These are phyloP conservation scores for Yamadazyma blattariae DNA, from an alignment of 1,139 yeast species.

Conservation along the genomic window DNA sequence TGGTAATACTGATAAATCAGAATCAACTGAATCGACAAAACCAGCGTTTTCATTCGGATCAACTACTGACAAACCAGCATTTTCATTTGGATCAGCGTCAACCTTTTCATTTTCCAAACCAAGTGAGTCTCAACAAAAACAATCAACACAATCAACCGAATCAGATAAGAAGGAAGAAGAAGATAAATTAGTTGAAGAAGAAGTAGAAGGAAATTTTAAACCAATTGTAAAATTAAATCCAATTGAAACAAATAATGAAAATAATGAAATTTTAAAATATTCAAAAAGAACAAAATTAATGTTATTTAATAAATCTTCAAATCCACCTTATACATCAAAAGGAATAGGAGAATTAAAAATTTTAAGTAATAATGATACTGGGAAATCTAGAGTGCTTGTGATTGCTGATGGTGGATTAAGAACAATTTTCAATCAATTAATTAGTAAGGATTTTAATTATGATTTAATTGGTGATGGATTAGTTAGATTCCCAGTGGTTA, in stretches of 20 bases:
- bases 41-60: constrained; percentile 9
- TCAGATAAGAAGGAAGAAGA: constrained; percentile 14
- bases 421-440: constrained; percentile 65
- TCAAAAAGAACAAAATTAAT: constrained; percentile 73
- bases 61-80: constrained; percentile 4
- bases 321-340: constrained; percentile 49
- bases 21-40: constrained; percentile 3
- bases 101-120: constrained; percentile 9
- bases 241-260: constrained; percentile 74
- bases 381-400: constrained; percentile 68
- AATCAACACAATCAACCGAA: constrained; percentile 1
- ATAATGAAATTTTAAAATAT: constrained; percentile 64
- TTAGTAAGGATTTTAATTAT: constrained; percentile 53
- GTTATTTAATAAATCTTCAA: constrained; percentile 53
- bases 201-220: constrained; percentile 44
- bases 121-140: too few species aligned
- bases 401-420: constrained; percentile 89
- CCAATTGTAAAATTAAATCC: constrained; percentile 47
- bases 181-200: constrained; percentile 32
- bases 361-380: constrained; percentile 53
- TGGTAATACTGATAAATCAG: constrained; percentile 4
- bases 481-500: constrained; percentile 60
- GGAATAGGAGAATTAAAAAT: constrained; percentile 86
- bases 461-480: constrained; percentile 57
- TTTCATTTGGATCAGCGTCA: constrained; percentile 13